Conservation (phyloP, 2,329 filamentous ascomycete genomes). For the Diplodia scrobiculata region DNA sequence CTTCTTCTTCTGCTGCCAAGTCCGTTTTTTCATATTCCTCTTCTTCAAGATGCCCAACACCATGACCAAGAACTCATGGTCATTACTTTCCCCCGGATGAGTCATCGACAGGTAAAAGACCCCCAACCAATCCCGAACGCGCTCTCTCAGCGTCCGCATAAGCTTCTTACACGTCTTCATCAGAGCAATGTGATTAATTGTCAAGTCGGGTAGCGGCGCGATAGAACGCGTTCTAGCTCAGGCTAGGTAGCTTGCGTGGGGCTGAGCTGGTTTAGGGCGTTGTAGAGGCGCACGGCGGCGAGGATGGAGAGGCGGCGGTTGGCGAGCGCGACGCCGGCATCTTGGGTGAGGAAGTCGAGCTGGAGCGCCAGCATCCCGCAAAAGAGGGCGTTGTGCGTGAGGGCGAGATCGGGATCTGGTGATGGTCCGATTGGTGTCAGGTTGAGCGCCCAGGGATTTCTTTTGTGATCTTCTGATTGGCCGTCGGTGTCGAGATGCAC, state of each 20-base stretch:
- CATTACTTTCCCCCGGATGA: neutral
- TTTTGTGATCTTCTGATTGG: neutral
- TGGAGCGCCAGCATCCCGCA: conserved; percentile 3
- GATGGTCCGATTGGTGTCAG: neutral
- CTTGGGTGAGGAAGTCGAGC: neutral
- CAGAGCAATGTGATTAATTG: neutral
- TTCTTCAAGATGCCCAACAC: neutral
- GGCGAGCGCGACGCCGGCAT: neutral
- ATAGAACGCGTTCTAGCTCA: neutral
- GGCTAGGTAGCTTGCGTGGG: neutral
- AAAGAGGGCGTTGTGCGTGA: conserved; percentile 1
- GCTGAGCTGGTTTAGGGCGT: neutral
- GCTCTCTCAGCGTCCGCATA: neutral
- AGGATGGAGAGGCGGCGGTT: conserved; percentile 13
- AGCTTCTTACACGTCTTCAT: neutral
- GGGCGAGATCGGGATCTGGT: neutral
- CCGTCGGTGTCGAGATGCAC: too few species aligned
- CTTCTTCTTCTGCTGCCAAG: neutral
- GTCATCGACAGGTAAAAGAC: neutral
- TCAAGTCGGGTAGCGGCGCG: neutral
- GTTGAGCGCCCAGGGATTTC: neutral
- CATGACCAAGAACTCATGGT: neutral
- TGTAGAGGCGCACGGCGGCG: conserved; percentile 2
- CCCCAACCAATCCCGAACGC: neutral
- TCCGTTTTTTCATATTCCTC: neutral